Base-by-base conservation (phyloP, 75 land plant genomes). In the Pinus taeda region DNA sequence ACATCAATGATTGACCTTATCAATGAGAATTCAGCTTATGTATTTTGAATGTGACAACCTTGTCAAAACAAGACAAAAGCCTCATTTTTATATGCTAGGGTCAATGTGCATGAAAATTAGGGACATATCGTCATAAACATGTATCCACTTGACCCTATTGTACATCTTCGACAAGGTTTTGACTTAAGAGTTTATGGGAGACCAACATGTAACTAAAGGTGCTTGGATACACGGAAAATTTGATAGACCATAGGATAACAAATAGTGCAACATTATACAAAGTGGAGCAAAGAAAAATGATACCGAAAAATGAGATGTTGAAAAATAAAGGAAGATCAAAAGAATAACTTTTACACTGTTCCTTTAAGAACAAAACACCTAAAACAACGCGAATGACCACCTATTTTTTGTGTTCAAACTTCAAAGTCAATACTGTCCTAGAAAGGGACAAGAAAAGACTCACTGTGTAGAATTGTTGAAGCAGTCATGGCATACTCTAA, bases 401-500 rank as follows among this genome's bases (percentile, higher is more conserved):
- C 55, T 49, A 1, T 9, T 9, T 49, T 49, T 49, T 45, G 6
- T 45, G 49, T 45, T 49, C 55, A 69, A 69, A 69, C 6, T 45
- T 49, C 55, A 69, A 69, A 69, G 55, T 42, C n/a, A 21, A 42
- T 30, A 37, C 22, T n/a, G 49, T 20, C 14, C 72, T 42, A 39
- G 11, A 39, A 62, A 74, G 17, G 22, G 33, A 15, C 26, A 74
- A 18, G 26, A 18, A 29, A 56, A 45, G 36, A 53, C 57, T 81
- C 81, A 90, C 92, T 80, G 20, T 9, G 89, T 81, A 77, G 90
- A 66, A 79, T 86, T 83, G 74, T 93, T 91, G 79, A 83, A 87
- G 81, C 94, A 94, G 74, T 92, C 93, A 64, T 83, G 74, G 74
- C 97, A 94, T 36, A 94, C 97, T 85, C 97, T 86, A 60, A 90